A percentile compares a stretch with the other conserved stretches of the same genome.
These are phyloP conservation scores for Suillus occidentalis DNA, from an alignment of 768 basidiomycete species.

Conservation along the genomic window DNA sequence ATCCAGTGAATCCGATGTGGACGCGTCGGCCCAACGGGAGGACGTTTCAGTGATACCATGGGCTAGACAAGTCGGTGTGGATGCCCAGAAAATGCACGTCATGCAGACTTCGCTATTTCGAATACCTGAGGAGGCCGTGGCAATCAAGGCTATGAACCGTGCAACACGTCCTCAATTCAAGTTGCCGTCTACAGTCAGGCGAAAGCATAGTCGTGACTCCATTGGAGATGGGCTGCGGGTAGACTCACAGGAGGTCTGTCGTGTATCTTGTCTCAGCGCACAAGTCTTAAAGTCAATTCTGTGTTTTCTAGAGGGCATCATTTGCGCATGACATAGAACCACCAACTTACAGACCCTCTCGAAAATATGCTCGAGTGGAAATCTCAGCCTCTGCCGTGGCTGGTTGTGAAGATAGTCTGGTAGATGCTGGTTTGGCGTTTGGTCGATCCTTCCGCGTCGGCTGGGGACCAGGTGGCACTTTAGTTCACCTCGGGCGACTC, in stretches of 20 bases:
- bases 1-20: slow-evolving; percentile 23
- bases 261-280: slow-evolving; percentile 11
- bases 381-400: slow-evolving; percentile 62
- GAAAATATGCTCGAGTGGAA: slow-evolving; percentile 79
- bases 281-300: neutral
- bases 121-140: slow-evolving; percentile 70
- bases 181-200: slow-evolving; percentile 42
- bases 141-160: slow-evolving; percentile 54
- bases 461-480: slow-evolving; percentile 80
- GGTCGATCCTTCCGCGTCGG: slow-evolving; percentile 88
- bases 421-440: slow-evolving; percentile 83
- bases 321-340: slow-evolving; percentile 75
- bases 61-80: slow-evolving; percentile 74
- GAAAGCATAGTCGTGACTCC: slow-evolving; percentile 79
- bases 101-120: slow-evolving; percentile 91
- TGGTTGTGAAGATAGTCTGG: slow-evolving; percentile 61
- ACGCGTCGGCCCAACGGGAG: slow-evolving; percentile 22
- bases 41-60: slow-evolving; percentile 64
- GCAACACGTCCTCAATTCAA: slow-evolving; percentile 35
- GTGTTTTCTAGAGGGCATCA: slow-evolving; percentile 59
- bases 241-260: slow-evolving; percentile 60
- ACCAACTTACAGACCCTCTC: slow-evolving; percentile 66
- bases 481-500: slow-evolving; percentile 77
- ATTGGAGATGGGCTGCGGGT: slow-evolving; percentile 67
- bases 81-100: slow-evolving; percentile 85